phyloP scores from a whole-genome alignment of 2,329 filamentous ascomycete species.

The Trichoderma hamatum region DNA sequence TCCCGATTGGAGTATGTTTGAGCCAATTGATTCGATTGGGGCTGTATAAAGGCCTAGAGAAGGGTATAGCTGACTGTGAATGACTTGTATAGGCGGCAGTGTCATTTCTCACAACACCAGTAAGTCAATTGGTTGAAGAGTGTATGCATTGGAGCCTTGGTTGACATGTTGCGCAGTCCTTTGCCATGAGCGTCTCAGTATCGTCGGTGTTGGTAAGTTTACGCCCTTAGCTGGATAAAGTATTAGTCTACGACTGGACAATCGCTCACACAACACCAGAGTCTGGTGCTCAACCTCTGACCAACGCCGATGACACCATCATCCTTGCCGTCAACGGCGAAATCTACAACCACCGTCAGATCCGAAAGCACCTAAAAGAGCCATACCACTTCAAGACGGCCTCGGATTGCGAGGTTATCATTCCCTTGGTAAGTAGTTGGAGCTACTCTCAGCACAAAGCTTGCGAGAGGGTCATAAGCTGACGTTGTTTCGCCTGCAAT shows the following conservation, averaged over 20 bases:
- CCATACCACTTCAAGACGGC: constrained; percentile 97
- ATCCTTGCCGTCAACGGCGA: constrained; percentile 97
- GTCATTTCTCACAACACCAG: constrained; percentile 89
- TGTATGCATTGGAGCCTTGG: not conserved
- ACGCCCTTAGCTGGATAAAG: constrained; percentile 12
- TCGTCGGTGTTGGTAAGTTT: constrained; percentile 87
- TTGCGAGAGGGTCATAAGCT: not conserved
- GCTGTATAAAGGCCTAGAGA: not conserved
- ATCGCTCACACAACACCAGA: constrained; percentile 56
- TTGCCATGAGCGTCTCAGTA: constrained; percentile 95
- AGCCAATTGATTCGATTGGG: not conserved
- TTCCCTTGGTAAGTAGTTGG: constrained; percentile 74
- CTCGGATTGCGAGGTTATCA: constrained; percentile 98
- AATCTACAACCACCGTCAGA: constrained; percentile 98
- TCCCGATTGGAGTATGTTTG: constrained; percentile 91
- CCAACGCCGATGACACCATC: constrained; percentile 86
- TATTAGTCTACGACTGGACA: not conserved
- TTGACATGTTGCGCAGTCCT: constrained; percentile 65
- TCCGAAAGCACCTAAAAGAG: constrained; percentile 82
- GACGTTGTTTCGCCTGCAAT: not conserved
- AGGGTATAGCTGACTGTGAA: constrained; percentile 2
- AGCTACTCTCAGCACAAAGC: not conserved
- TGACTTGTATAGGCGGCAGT: constrained; percentile 70
- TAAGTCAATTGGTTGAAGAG: constrained; percentile 51
- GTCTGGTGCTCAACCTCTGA: constrained; percentile 91